Evolutionary conservation across 139 green algal genomes (phyloP), one percentile per base, ranked within the genome.

Genomic region (Chlamydomonas incerta): DNA sequence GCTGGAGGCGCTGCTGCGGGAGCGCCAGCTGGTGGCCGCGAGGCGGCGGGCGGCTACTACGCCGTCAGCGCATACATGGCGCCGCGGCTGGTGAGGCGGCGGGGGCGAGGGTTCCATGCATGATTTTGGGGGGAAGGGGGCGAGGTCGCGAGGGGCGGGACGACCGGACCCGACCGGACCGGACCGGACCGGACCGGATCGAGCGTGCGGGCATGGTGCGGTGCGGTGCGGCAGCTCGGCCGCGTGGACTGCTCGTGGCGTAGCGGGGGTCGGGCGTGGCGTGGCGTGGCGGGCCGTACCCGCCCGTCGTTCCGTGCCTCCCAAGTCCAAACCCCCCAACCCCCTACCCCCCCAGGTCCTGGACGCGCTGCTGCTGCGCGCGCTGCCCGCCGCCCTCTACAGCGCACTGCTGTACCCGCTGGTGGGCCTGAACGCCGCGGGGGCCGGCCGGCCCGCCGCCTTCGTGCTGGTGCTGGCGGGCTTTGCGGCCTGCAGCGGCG

Each of bases 351-450:
- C 6, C 20, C 60, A 83, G 77, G 92, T 74, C 8, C 83, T 98
- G 60, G 95, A 98, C 72, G 93, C 87, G 14, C 76, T 97, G 41
- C 91, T 97, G 75, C 93, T 98, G 71, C 91, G 95, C 35, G 86
- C 92, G 13, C 60, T 97, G 55, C 95, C 95, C 17, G 92, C 92
- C 10, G 83, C 94, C 47, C 87, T 97, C 10, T 96, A 94, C 88
- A 63, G 90, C 8, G 83, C 90, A 14, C 79, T 90, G 11, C 90
- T 96, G 46, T 97, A 98, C 87, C 93, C 90, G 31, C 91, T 96
- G 77, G 91, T 92, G 71, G 85, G 89, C 0, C 83, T 95, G 29
- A 79, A 89, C 8, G 66, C 14, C 8, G 66, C 14, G 33, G 74
- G 73, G 23, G 28, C 87, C 83, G 72, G 83, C 29, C 66, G 67